These are phyloP conservation scores for Picochlorum sp. DNA, from an alignment of 139 green algal genomes.

Conservation along the genomic window DNA sequence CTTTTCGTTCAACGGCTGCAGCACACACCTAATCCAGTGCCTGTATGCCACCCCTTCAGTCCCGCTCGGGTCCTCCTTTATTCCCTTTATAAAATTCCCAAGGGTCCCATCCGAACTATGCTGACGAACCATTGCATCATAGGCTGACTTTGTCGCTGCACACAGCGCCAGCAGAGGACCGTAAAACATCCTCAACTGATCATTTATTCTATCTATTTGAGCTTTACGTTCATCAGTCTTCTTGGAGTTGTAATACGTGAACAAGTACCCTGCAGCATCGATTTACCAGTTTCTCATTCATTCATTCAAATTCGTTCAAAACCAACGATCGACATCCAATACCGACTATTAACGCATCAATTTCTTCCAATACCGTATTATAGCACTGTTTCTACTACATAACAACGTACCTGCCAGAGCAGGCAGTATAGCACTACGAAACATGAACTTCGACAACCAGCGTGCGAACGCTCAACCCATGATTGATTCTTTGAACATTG, in stretches of 20 bases:
- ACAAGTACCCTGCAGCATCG: slow-evolving; percentile 59
- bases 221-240: slow-evolving; percentile 66
- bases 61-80: slow-evolving; percentile 40
- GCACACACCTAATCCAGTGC: slow-evolving; percentile 69
- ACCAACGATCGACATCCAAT: no score
- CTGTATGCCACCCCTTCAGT: slow-evolving; percentile 52
- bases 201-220: slow-evolving; percentile 73
- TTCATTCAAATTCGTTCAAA: no score
- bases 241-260: slow-evolving; percentile 74
- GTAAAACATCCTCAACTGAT: slow-evolving; percentile 68
- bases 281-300: no score
- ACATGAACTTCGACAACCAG: no score
- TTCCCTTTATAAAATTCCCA: slow-evolving; percentile 34
- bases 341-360: no score
- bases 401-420: no score
- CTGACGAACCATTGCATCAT: slow-evolving; percentile 67
- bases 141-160: slow-evolving; percentile 60
- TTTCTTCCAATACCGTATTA: no score
- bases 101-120: slow-evolving; percentile 55
- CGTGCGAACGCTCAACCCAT: no score
- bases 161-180: slow-evolving; percentile 74
- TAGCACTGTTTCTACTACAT: no score
- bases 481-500: no score
- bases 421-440: background rate
- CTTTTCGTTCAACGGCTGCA: slow-evolving; percentile 80